These are phyloP conservation scores for Trichoderma gracile DNA, from an alignment of 2,329 filamentous ascomycete genomes.

Conservation along the genomic window DNA sequence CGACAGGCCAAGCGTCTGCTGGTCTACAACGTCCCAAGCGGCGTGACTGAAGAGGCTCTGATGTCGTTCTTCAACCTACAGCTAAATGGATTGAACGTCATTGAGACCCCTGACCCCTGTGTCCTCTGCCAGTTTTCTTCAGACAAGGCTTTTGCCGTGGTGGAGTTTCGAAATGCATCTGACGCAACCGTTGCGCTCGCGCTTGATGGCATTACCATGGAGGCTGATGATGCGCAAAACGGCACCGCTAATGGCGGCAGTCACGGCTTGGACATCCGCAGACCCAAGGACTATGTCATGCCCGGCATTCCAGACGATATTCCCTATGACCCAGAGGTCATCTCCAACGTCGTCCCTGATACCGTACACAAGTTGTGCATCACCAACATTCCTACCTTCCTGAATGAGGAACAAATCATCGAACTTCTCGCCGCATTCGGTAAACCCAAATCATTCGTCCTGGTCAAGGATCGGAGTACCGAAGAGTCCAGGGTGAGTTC, in stretches of 20 bases:
- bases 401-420: slow-evolving; percentile 87
- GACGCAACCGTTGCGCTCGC: slow-evolving; percentile 92
- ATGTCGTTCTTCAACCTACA: slow-evolving; percentile 92
- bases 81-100: slow-evolving; percentile 92
- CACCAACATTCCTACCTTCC: slow-evolving; percentile 81
- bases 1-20: slow-evolving; percentile 92
- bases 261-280: slow-evolving; percentile 70
- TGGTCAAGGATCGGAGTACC: slow-evolving; percentile 83
- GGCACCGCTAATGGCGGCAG: slow-evolving; percentile 56
- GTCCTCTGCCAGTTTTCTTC: slow-evolving; percentile 78
- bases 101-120: slow-evolving; percentile 81
- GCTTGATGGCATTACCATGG: slow-evolving; percentile 86
- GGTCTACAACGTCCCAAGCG: slow-evolving; percentile 75
- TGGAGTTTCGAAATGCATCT: slow-evolving; percentile 85
- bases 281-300: slow-evolving; percentile 97
- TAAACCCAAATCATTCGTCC: slow-evolving; percentile 84
- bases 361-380: slow-evolving; percentile 95
- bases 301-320: slow-evolving; percentile 74
- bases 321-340: slow-evolving; percentile 71
- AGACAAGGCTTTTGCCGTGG: slow-evolving; percentile 76
- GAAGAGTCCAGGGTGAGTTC: slow-evolving; percentile 79
- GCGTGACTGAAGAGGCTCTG: slow-evolving; percentile 73
- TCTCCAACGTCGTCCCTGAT: slow-evolving; percentile 82
- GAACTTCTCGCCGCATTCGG: slow-evolving; percentile 91
- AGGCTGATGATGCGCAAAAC: slow-evolving; percentile 62